phyloP scores from a whole-genome alignment of 2,329 filamentous ascomycete genomes.

The Dactylellina leptospora region DNA sequence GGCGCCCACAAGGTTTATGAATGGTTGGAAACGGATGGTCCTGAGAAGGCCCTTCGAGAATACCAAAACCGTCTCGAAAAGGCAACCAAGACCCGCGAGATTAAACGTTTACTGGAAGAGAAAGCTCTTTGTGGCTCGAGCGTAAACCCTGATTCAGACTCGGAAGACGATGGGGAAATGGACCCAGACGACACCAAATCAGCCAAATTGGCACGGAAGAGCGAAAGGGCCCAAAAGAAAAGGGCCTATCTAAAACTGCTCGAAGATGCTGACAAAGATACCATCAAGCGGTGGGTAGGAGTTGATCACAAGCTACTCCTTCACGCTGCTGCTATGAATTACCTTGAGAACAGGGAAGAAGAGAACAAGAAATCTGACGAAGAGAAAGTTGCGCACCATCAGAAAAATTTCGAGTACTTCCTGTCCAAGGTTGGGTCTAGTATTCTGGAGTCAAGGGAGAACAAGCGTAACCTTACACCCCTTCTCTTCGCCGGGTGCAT shows the following conservation, averaged over 20 bases:
- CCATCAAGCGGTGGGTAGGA: constrained; percentile 53
- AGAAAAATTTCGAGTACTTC: constrained; percentile 68
- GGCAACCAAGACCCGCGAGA: no score
- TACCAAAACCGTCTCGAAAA: neutral
- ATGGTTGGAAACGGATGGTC: constrained; percentile 78
- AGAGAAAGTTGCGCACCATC: constrained; percentile 36
- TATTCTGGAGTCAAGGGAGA: constrained; percentile 69
- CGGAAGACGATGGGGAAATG: neutral
- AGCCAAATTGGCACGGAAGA: neutral
- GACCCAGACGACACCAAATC: neutral
- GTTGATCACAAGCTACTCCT: constrained; percentile 51
- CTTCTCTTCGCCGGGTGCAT: constrained; percentile 72
- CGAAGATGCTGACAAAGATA: constrained; percentile 17
- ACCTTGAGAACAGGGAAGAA: constrained; percentile 53
- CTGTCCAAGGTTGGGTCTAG: constrained; percentile 68
- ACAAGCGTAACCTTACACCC: constrained; percentile 70
- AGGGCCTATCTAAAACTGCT: neutral
- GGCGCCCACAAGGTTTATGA: constrained; percentile 73
- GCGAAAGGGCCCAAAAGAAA: neutral
- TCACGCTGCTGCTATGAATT: constrained; percentile 54
- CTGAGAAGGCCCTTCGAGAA: constrained; percentile 65
- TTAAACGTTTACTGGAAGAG: no score
- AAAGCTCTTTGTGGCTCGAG: neutral
- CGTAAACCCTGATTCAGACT: neutral
- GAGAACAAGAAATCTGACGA: constrained; percentile 14